These are phyloP conservation scores for Ploettnerulaceae sp. DNA, from an alignment of 2,329 filamentous ascomycete species.

Conservation along the genomic window DNA sequence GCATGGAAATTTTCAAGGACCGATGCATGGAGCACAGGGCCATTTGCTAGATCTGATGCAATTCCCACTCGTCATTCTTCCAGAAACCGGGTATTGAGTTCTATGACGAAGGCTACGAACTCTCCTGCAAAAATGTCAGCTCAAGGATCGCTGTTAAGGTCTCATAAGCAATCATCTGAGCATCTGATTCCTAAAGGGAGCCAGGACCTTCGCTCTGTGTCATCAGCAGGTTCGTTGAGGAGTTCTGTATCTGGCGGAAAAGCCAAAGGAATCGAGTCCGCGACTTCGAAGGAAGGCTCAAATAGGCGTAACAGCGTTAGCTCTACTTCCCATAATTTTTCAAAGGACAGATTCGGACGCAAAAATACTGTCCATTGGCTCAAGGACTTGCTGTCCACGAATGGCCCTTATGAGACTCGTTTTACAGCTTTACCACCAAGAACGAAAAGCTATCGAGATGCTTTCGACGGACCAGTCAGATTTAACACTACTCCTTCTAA, in stretches of 20 bases:
- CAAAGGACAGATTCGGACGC: slow-evolving; percentile 13
- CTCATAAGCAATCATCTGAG: slow-evolving; percentile 14
- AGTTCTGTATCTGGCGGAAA: slow-evolving; percentile 4
- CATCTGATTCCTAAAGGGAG: slow-evolving; percentile 3
- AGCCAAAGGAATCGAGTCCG: slow-evolving; percentile 3
- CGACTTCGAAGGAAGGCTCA: not conserved
- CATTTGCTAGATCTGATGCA: slow-evolving; percentile 8
- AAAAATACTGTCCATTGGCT: slow-evolving; percentile 30
- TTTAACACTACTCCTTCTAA: slow-evolving; percentile 13
- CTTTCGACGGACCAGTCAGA: slow-evolving; percentile 11
- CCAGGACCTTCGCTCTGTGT: slow-evolving; percentile 17
- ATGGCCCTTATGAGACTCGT: slow-evolving; percentile 26
- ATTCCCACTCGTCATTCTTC: slow-evolving; percentile 25
- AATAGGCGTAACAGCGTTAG: slow-evolving; percentile 8
- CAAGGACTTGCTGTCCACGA: slow-evolving; percentile 26
- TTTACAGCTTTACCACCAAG: slow-evolving; percentile 30
- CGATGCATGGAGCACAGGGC: slow-evolving; percentile 8
- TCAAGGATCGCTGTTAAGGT: slow-evolving; percentile 1
- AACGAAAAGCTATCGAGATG: slow-evolving; percentile 13
- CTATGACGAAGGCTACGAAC: slow-evolving; percentile 15
- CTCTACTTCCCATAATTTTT: slow-evolving; percentile 7
- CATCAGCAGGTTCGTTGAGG: slow-evolving; percentile 16
- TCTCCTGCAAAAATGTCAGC: slow-evolving; percentile 9
- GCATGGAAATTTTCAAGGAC: slow-evolving; percentile 7
- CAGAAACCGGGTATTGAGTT: slow-evolving; percentile 16